Conservation (phyloP, 441 rosid genomes). For the Iberis amara region DNA sequence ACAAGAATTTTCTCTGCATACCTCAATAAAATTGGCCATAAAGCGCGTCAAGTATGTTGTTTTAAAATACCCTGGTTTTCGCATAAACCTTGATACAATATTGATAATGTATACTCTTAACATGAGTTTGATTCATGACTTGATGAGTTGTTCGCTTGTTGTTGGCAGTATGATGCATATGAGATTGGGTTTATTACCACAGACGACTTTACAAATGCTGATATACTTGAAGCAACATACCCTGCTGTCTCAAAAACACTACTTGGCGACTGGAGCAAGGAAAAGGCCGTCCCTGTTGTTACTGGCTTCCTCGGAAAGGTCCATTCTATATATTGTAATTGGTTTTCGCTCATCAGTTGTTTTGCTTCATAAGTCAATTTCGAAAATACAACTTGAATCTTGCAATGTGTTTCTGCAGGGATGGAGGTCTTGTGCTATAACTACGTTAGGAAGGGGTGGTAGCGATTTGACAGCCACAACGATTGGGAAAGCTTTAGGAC, state of each 20-base stretch:
- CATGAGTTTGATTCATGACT: constrained; percentile 3
- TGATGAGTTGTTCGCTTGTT: constrained; percentile 24
- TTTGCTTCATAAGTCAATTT: not conserved
- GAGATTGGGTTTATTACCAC: constrained; percentile 87
- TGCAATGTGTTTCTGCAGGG: constrained; percentile 49
- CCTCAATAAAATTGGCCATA: constrained; percentile 70
- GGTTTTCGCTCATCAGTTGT: not conserved
- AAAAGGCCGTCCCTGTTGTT: constrained; percentile 82
- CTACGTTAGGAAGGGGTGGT: constrained; percentile 93
- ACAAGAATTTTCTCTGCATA: constrained; percentile 91
- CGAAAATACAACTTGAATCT: not conserved
- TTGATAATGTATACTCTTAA: no score
- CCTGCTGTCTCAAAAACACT: constrained; percentile 84
- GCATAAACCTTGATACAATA: not conserved
- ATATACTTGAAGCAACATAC: constrained; percentile 87
- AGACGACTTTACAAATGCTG: constrained; percentile 94
- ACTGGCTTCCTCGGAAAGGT: constrained; percentile 98
- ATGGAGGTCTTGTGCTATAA: constrained; percentile 83
- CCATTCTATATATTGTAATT: not conserved
- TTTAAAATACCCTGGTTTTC: constrained; percentile 6
- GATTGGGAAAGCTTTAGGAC: constrained; percentile 85
- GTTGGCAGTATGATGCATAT: constrained; percentile 90
- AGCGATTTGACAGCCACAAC: constrained; percentile 96
- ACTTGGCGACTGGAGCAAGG: constrained; percentile 59
- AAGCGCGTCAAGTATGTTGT: constrained; percentile 77